These are phyloP conservation scores for Lactarius akahatsu DNA, from an alignment of 768 basidiomycete species.

Conservation along the genomic window DNA sequence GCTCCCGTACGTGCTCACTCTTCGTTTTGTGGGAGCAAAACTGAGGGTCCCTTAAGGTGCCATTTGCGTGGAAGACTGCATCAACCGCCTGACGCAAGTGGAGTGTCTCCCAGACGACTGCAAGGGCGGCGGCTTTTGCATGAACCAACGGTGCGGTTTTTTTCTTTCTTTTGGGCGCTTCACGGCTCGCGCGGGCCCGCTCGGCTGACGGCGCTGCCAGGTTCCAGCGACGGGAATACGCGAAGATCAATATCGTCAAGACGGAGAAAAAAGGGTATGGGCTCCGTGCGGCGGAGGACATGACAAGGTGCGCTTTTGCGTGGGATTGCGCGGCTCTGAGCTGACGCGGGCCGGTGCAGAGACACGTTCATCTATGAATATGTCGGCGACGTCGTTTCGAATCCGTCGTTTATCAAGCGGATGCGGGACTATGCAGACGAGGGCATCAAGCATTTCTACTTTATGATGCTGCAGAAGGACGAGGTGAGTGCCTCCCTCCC, in stretches of 20 bases:
- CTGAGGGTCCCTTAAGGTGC: conserved; percentile 51
- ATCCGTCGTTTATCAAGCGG: conserved; percentile 82
- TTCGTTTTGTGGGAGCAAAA: background rate
- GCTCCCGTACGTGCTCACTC: conserved; percentile 53
- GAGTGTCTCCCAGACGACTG: conserved; percentile 94
- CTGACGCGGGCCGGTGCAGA: conserved; percentile 42
- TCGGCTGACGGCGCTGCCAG: conserved; percentile 42
- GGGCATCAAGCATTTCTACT: conserved; percentile 96
- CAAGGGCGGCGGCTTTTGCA: conserved; percentile 75
- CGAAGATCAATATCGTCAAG: conserved; percentile 82
- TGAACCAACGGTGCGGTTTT: conserved; percentile 81
- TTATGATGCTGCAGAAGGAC: conserved; percentile 99
- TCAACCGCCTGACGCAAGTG: conserved; percentile 95
- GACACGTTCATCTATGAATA: conserved; percentile 97
- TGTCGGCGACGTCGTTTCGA: conserved; percentile 92
- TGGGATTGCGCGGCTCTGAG: background rate
- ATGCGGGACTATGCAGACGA: conserved; percentile 93
- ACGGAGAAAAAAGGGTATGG: conserved; percentile 98
- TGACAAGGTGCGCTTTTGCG: conserved; percentile 54
- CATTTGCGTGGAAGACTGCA: conserved; percentile 93
- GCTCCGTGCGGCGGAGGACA: conserved; percentile 68
- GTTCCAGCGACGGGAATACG: conserved; percentile 85
- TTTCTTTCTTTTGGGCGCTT: conserved; percentile 53
- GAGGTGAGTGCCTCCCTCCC: conserved; percentile 57
- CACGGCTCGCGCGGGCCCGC: background rate